A percentile compares a stretch with the other conserved stretches of the same genome.
These are phyloP conservation scores for Phytophthora nicotianae DNA, from an alignment of 352 stramenopile species.

Conservation along the genomic window DNA sequence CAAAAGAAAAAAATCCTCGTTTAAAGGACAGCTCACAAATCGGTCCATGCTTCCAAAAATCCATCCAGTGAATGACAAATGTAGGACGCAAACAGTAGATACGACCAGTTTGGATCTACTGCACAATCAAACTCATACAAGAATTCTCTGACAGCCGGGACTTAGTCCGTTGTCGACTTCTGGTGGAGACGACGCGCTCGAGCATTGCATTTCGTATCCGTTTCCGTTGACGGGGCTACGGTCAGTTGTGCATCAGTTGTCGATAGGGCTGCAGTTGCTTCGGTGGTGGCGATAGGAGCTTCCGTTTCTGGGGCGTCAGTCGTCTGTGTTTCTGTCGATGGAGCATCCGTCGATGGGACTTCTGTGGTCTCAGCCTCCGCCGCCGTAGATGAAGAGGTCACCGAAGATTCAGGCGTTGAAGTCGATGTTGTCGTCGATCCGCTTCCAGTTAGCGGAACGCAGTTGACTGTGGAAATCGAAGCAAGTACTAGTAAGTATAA, in stretches of 20 bases:
- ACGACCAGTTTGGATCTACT: too few relatives aligned
- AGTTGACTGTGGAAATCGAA: constrained; percentile 15
- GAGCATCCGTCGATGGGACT: neutral
- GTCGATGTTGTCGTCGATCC: constrained; percentile 2
- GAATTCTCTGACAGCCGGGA: too few relatives aligned
- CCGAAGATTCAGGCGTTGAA: neutral
- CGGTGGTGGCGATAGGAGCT: constrained; percentile 9
- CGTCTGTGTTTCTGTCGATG: constrained; percentile 4
- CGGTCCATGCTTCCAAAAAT: too few relatives aligned
- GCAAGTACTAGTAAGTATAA: too few relatives aligned
- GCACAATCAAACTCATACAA: too few relatives aligned
- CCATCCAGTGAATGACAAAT: too few relatives aligned
- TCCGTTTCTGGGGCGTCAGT: constrained; percentile 10
- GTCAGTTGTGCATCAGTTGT: constrained; percentile 1
- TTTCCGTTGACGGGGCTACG: neutral
- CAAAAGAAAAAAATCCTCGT: too few relatives aligned
- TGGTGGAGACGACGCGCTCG: constrained; percentile 2
- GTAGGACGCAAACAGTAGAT: too few relatives aligned
- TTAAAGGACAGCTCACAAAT: too few relatives aligned
- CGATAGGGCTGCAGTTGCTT: constrained; percentile 5
- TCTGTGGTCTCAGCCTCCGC: neutral
- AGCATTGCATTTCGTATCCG: constrained; percentile 1
- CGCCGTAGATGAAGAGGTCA: neutral
- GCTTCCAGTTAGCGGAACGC: constrained; percentile 20
- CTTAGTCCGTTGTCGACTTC: too few relatives aligned